Conservation (phyloP, 2,329 filamentous ascomycete species). For the Xylaria sp. region DNA sequence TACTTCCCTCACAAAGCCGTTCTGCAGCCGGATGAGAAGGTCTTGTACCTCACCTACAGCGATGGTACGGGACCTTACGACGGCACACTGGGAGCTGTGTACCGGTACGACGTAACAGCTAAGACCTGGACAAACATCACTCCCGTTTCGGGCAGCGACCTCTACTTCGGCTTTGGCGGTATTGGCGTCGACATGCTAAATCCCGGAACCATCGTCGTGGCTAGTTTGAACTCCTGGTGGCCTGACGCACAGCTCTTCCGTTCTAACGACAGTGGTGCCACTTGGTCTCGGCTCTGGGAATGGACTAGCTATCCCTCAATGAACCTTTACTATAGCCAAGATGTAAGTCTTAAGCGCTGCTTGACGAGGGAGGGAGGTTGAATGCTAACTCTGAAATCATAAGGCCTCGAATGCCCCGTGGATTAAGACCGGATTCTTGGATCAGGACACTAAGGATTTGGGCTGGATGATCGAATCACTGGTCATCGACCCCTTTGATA, state of each 20-base stretch:
- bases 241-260: conserved; percentile 68
- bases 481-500: conserved; percentile 68
- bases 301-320: conserved; percentile 60
- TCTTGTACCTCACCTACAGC: conserved; percentile 65
- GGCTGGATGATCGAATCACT: conserved; percentile 72
- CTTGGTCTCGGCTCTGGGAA: conserved; percentile 65
- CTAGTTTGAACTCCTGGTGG: conserved; percentile 68
- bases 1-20: conserved; percentile 66
- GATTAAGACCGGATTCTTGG: conserved; percentile 62
- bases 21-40: conserved; percentile 62
- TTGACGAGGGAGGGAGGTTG: background rate
- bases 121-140: conserved; percentile 67
- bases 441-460: conserved; percentile 60
- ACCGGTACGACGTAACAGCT: conserved; percentile 63
- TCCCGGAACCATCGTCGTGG: conserved; percentile 67
- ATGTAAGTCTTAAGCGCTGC: conserved; percentile 44
- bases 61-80: conserved; percentile 69
- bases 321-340: conserved; percentile 59
- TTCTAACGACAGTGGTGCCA: conserved; percentile 64
- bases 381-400: conserved; percentile 14
- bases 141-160: conserved; percentile 58
- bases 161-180: conserved; percentile 67
- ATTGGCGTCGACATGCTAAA: conserved; percentile 64
- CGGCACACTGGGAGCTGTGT: conserved; percentile 63
- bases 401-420: conserved; percentile 62